Conservation (phyloP, 2,329 filamentous ascomycete genomes). For the Colletotrichum karsti region DNA sequence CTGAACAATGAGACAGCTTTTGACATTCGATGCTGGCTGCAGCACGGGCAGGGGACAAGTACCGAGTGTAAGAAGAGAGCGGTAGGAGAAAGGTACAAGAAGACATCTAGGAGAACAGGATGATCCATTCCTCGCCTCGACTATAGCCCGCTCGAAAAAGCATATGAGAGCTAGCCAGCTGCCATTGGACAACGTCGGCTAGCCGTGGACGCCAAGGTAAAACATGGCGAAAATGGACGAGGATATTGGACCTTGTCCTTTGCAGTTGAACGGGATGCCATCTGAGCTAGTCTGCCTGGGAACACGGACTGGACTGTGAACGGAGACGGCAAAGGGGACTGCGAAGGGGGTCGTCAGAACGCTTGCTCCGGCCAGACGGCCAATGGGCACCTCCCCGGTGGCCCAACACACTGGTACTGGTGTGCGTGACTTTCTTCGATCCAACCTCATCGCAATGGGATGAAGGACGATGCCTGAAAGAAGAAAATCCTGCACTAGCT, state of each 20-base stretch:
- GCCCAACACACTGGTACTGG: conserved; percentile 18
- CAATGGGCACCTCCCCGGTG: conserved; percentile 25
- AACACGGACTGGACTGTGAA: not conserved
- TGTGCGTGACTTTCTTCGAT: conserved; percentile 17
- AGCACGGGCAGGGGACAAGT: conserved; percentile 4
- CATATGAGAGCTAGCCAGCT: conserved; percentile 1
- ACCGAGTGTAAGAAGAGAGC: not conserved
- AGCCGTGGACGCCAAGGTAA: conserved; percentile 20
- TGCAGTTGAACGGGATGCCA: conserved; percentile 1
- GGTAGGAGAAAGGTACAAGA: not conserved
- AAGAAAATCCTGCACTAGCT: conserved; percentile 10
- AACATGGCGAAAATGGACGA: conserved; percentile 24
- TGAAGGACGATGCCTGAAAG: conserved; percentile 19
- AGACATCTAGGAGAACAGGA: conserved; percentile 4
- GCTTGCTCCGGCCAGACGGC: conserved; percentile 7
- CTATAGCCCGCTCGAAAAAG: conserved; percentile 16
- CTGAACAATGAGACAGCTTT: conserved; percentile 19
- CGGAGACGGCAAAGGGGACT: not conserved
- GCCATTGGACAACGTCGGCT: conserved; percentile 16
- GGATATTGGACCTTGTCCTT: conserved; percentile 2
- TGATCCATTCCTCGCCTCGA: conserved; percentile 28
- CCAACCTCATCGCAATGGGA: not conserved
- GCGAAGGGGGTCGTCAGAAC: conserved; percentile 6
- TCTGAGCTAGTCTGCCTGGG: conserved; percentile 14
- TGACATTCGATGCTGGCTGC: conserved; percentile 3